Evolutionary conservation across 139 green algal species (phyloP), one percentile per base, ranked within the genome.

Genomic region (Chlorella ohadii): DNA sequence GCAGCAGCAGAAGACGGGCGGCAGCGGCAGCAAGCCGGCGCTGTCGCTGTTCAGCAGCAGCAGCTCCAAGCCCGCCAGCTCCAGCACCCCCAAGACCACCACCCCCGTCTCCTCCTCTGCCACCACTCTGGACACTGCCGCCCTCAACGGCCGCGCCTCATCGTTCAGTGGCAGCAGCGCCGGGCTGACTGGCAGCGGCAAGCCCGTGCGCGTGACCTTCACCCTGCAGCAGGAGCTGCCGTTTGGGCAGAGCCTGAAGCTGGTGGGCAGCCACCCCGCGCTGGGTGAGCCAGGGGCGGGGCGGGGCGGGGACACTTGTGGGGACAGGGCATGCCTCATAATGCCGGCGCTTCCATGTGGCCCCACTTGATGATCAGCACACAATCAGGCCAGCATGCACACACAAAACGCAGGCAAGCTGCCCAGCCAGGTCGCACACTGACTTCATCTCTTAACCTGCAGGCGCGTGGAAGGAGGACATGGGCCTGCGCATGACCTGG

Each of bases 191-290:
- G 33, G 39, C 70, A 61, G 39, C 70, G 41, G 41, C 27, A 44
- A 47, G 39, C 39, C 70, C 0, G 70, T 77, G 39, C 39, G 70
- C 27, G 70, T 56, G 12, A 57, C 33, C 27, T 77, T 77, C 70
- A 77, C 70, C 1, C 39, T 77, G 39, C 39, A 77, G 70, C 67
- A 51, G 67, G 70, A 77, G 70, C 70, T 77, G 41, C 70, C 70
- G 39, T 84, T 84, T 47, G 78, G 78, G 28, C 78, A 84, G 55
- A 41, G n/a, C 41, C 55, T 84, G 36, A 84, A 84, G 55, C 59
- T 84, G 31, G 78, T 84, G 55, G 78, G 78, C 41, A 63, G 41
- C 20, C 55, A 74, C 44, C 78, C 78, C 57, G 65, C 47, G 41
- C 78, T 84, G 65, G 78, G 51, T 59, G 51, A 59, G 51, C 22